Evolutionary conservation across 2,329 filamentous ascomycete genomes (phyloP).

Genomic region (Aspergillus amoenus): DNA sequence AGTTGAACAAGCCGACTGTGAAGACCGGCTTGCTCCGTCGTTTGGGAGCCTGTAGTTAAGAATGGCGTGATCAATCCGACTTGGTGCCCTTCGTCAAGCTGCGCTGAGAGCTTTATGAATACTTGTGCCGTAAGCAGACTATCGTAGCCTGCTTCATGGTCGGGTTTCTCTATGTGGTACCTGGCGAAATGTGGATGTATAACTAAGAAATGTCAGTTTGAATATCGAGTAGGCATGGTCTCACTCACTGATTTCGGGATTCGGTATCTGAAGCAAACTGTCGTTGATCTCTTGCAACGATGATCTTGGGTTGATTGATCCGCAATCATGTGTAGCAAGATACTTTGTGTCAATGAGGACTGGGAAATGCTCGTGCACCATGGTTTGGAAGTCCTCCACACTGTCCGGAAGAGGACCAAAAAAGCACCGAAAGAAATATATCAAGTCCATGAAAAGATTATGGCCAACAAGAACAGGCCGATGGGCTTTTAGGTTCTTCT

Average conservation of each 20-base stretch:
- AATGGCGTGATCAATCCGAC: not conserved
- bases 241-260: constrained; percentile 33
- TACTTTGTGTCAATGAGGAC: constrained; percentile 64
- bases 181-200: constrained; percentile 32
- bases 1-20: not conserved
- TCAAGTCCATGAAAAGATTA: constrained; percentile 62
- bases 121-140: constrained; percentile 61
- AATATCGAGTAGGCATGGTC: not conserved
- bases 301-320: constrained; percentile 48
- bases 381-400: constrained; percentile 53
- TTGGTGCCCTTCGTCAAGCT: constrained; percentile 38
- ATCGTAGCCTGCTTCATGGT: constrained; percentile 64
- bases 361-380: constrained; percentile 56
- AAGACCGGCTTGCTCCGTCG: not conserved
- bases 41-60: not conserved
- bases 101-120: constrained; percentile 56
- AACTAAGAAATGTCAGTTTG: constrained; percentile 25
- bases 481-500: constrained; percentile 44
- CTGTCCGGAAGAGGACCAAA: constrained; percentile 57
- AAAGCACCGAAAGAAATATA: constrained; percentile 62
- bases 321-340: constrained; percentile 58
- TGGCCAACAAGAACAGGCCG: constrained; percentile 59
- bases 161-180: constrained; percentile 25
- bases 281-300: constrained; percentile 32
- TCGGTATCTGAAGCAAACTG: constrained; percentile 22